Evolutionary conservation across 352 stramenopile species (phyloP).

Genomic region (Globisporangium nagaii): DNA sequence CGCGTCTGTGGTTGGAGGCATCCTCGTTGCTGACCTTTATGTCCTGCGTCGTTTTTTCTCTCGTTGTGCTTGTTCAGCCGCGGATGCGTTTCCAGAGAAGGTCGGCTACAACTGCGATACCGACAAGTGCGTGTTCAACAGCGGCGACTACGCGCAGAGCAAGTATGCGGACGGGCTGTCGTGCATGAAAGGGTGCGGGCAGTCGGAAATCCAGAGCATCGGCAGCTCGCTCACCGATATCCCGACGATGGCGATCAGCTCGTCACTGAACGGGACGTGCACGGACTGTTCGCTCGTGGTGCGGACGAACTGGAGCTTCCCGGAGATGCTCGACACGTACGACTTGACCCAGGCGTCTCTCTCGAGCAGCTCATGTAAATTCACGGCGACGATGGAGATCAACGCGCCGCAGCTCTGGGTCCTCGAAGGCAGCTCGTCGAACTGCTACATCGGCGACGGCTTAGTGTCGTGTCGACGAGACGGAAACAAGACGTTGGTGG

Average conservation of each 20-base stretch:
- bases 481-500: slow-evolving; percentile 53
- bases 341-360: slow-evolving; percentile 43
- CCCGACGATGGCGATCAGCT: slow-evolving; percentile 33
- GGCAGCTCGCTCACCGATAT: slow-evolving; percentile 45
- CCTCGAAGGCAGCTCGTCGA: slow-evolving; percentile 27
- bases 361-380: slow-evolving; percentile 29
- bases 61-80: slow-evolving; percentile 3
- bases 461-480: slow-evolving; percentile 37
- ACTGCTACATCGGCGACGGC: slow-evolving; percentile 27
- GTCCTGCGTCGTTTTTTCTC: background rate
- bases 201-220: slow-evolving; percentile 37
- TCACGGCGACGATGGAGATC: slow-evolving; percentile 40
- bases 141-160: slow-evolving; percentile 16
- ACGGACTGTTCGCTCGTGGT: slow-evolving; percentile 56
- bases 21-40: background rate
- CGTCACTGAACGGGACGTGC: slow-evolving; percentile 68
- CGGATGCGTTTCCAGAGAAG: slow-evolving; percentile 24
- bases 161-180: slow-evolving; percentile 36
- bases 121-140: slow-evolving; percentile 43
- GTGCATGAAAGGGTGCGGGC: slow-evolving; percentile 46
- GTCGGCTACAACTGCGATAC: slow-evolving; percentile 44
- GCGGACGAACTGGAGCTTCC: slow-evolving; percentile 64
- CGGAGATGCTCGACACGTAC: slow-evolving; percentile 58
- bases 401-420: slow-evolving; percentile 55
- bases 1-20: background rate